A percentile compares a stretch with the other conserved stretches of the same genome.
Conservation (phyloP, 2,329 filamentous ascomycete species). For the Colletotrichum magnum region DNA sequence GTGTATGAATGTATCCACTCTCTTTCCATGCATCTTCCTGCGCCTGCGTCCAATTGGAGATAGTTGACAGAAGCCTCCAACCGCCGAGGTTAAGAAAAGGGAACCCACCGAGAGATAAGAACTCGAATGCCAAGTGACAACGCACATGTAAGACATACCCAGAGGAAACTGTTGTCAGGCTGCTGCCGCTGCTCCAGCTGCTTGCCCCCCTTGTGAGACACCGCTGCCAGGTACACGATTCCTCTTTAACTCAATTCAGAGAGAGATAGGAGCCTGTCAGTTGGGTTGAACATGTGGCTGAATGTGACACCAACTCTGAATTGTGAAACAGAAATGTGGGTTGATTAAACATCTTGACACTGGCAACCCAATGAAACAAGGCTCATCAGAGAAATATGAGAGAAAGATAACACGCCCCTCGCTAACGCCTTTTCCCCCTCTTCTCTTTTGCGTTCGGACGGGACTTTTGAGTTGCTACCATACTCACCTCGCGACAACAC, state of each 20-base stretch:
- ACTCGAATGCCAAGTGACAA: background rate
- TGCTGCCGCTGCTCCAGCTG: background rate
- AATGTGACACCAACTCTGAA: constrained; percentile 20
- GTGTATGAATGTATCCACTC: no score
- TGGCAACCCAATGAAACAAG: constrained; percentile 18
- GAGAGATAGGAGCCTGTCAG: background rate
- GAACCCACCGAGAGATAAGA: constrained; percentile 2
- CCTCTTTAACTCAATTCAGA: constrained; percentile 1
- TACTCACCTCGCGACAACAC: constrained; percentile 4
- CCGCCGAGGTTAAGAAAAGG: no score
- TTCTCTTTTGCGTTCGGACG: background rate
- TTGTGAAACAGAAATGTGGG: constrained; percentile 6
- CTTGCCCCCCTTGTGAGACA: constrained; percentile 10
- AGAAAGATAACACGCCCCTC: background rate
- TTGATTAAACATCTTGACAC: constrained; percentile 1
- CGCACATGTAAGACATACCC: constrained; percentile 17
- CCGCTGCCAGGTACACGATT: constrained; percentile 9
- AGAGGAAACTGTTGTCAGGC: background rate
- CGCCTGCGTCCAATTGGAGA: no score
- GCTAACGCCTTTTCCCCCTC: background rate
- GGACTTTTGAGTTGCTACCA: constrained; percentile 8
- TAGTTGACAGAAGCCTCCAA: no score
- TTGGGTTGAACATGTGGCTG: constrained; percentile 24
- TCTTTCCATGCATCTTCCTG: no score
- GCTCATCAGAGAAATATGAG: no score